Percentiles rank a stretch among this genome's conserved stretches.
phyloP scores from a whole-genome alignment of 2,329 filamentous ascomycete genomes.

The Cryphonectria carpinicola region DNA sequence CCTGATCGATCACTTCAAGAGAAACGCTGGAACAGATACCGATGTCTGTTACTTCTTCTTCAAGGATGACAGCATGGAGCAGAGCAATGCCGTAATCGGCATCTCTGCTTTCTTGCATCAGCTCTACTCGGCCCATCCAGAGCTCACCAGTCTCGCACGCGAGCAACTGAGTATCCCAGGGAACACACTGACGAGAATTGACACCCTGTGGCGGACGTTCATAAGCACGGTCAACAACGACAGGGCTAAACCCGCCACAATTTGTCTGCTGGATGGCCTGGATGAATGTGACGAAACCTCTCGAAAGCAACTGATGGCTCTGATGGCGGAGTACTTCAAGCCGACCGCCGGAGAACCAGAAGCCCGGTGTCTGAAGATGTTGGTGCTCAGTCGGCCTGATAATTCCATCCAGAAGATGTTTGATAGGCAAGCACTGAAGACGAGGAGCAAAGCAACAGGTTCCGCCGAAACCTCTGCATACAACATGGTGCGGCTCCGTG shows the following conservation, averaged over 20 bases:
- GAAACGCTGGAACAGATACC: not conserved
- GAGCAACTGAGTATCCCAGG: not conserved
- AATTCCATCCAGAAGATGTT: not conserved
- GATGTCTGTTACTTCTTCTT: constrained; percentile 31
- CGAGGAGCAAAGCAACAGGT: not conserved
- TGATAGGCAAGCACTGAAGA: not conserved
- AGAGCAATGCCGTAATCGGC: constrained; percentile 19
- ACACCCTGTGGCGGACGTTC: not conserved
- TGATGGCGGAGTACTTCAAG: constrained; percentile 22
- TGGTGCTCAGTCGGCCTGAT: not conserved
- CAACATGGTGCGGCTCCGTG: not conserved
- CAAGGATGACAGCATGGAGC: constrained; percentile 28
- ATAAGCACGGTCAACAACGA: not conserved
- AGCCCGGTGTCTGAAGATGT: not conserved
- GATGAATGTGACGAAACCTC: constrained; percentile 29
- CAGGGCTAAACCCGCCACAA: constrained; percentile 4
- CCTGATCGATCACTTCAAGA: constrained; percentile 23
- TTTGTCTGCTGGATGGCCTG: constrained; percentile 31
- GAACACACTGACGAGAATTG: not conserved
- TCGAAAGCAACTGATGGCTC: constrained; percentile 20
- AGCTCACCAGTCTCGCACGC: not conserved
- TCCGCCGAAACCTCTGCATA: not conserved
- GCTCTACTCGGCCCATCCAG: constrained; percentile 16
- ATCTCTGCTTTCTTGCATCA: constrained; percentile 22
- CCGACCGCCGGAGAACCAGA: not conserved